Percentiles rank a stretch among this genome's conserved stretches.
Conservation (phyloP, 1,284 basidiomycete genomes). For the Cyathus olla region DNA sequence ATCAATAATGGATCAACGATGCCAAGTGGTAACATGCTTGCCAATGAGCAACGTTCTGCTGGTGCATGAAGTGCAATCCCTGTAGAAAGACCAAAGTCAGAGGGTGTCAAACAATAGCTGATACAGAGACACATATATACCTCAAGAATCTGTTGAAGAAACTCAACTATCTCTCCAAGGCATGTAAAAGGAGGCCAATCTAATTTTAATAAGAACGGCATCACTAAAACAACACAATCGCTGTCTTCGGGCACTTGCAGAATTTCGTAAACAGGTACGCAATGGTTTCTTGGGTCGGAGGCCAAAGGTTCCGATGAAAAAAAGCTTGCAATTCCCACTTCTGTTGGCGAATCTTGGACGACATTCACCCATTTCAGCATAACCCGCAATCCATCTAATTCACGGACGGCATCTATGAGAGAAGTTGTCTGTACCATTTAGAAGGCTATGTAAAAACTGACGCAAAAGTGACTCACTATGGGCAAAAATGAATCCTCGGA, state of each 20-base stretch:
- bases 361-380: conserved; percentile 8
- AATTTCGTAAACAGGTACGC: conserved; percentile 46
- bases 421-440: not conserved
- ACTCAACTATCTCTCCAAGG: conserved; percentile 40
- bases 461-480: not conserved
- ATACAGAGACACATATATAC: conserved; percentile 11
- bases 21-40: conserved; percentile 4
- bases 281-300: conserved; percentile 44
- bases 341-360: conserved; percentile 1
- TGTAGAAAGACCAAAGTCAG: conserved; percentile 13
- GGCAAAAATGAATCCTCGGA: too few relatives aligned
- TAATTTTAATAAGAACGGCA: conserved; percentile 36
- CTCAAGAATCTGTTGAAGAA: conserved; percentile 40
- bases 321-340: conserved; percentile 6
- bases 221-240: conserved; percentile 33
- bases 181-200: conserved; percentile 30
- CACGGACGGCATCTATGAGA: conserved; percentile 15
- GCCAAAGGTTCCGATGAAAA: conserved; percentile 23
- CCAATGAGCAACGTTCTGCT: conserved; percentile 51
- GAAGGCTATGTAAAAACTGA: not conserved
- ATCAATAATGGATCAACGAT: not conserved
- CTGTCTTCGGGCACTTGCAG: conserved; percentile 29
- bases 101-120: not conserved
- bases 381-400: conserved; percentile 7
- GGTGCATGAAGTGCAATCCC: conserved; percentile 53